Percentiles rank a stretch among this genome's conserved stretches.
Evolutionary conservation across 1,284 basidiomycete genomes (phyloP).

Genomic region (Rhodofomes roseus): DNA sequence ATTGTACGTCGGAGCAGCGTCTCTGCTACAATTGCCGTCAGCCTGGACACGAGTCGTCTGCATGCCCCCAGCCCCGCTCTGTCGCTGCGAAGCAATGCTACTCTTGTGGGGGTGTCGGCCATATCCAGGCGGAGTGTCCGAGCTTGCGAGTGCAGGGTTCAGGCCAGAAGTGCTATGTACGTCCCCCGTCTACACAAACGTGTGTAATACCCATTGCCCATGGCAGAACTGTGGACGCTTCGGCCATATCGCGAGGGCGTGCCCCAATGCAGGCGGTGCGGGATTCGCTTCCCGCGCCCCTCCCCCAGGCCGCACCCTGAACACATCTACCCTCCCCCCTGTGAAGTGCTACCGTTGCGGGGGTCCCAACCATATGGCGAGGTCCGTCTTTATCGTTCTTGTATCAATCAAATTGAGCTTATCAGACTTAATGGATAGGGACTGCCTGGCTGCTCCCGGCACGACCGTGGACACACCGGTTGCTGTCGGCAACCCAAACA

Average conservation of each 20-base stretch:
- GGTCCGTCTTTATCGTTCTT: slow-evolving; percentile 34
- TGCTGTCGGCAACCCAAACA: slow-evolving; percentile 36
- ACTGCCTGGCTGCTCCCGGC: slow-evolving; percentile 74
- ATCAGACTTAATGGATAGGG: slow-evolving; percentile 38
- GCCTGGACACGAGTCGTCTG: slow-evolving; percentile 86
- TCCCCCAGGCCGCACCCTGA: slow-evolving; percentile 68
- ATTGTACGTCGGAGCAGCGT: slow-evolving; percentile 81
- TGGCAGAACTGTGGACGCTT: slow-evolving; percentile 73
- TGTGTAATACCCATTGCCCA: slow-evolving; percentile 16
- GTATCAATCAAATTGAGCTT: background rate
- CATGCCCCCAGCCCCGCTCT: slow-evolving; percentile 81
- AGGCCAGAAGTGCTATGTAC: slow-evolving; percentile 81
- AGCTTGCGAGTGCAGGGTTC: slow-evolving; percentile 64
- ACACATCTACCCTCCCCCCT: slow-evolving; percentile 72
- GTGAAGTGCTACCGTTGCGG: slow-evolving; percentile 84
- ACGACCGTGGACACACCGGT: slow-evolving; percentile 38
- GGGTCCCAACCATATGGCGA: slow-evolving; percentile 79
- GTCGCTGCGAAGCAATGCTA: slow-evolving; percentile 78
- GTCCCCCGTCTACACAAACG: slow-evolving; percentile 22
- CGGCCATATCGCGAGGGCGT: slow-evolving; percentile 76
- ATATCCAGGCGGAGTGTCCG: slow-evolving; percentile 83
- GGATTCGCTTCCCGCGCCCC: slow-evolving; percentile 61
- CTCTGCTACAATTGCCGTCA: slow-evolving; percentile 92
- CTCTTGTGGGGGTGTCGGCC: slow-evolving; percentile 73
- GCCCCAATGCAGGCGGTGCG: slow-evolving; percentile 46